Evolutionary conservation across 78 protist species (phyloP).

Genomic region (Speleostelium caveatum): DNA sequence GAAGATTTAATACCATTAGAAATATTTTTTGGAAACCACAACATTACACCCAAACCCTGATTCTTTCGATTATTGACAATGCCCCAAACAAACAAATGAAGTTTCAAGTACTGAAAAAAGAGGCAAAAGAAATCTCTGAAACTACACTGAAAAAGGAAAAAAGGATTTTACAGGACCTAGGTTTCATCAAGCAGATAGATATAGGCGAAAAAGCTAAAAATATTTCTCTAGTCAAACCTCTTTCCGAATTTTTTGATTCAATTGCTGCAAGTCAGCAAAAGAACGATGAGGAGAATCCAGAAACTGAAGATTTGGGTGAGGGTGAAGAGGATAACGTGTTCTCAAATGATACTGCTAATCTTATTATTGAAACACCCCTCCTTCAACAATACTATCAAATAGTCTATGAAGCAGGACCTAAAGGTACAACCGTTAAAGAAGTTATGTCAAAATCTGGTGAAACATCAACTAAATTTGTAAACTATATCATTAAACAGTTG

Average conservation of each 20-base stretch:
- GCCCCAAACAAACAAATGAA: not conserved
- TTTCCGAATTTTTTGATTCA: not conserved
- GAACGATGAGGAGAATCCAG: too few relatives aligned
- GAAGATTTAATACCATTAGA: too few relatives aligned
- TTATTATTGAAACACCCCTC: not conserved
- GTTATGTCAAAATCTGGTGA: not conserved
- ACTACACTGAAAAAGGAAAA: not conserved
- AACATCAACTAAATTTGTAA: not conserved
- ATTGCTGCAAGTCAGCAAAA: not conserved
- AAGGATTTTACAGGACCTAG: not conserved
- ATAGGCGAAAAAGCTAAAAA: not conserved
- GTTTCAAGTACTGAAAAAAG: not conserved
- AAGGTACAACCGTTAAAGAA: constrained; percentile 26
- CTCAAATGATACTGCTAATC: not conserved
- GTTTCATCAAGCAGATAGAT: not conserved
- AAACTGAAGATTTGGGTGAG: not conserved
- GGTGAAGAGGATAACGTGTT: not conserved
- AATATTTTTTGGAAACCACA: not conserved
- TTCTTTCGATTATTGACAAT: not conserved
- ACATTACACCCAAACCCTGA: not conserved
- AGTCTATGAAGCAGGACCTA: not conserved
- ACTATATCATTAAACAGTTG: not conserved
- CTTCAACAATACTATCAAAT: constrained; percentile 1
- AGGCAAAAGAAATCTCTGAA: not conserved
- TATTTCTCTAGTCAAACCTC: not conserved